Evolutionary conservation across 2,329 filamentous ascomycete genomes (phyloP), one percentile per base, ranked within the genome.

Genomic region (Tolypocladium nubicola): DNA sequence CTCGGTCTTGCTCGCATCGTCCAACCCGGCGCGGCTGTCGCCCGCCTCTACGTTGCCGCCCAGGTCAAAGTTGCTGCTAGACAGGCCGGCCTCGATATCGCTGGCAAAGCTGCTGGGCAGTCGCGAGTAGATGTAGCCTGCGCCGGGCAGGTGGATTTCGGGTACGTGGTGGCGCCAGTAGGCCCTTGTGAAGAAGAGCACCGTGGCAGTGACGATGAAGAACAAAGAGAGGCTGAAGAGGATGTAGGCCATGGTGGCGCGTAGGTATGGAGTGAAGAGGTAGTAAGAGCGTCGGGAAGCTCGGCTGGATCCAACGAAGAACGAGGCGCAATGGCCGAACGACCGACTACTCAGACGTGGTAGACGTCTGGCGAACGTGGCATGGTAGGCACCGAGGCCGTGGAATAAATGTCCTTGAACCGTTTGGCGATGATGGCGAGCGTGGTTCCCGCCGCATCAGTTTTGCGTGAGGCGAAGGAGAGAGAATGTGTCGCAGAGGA

Each of bases 1-100:
- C 71, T 96, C 90, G 43, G 79, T 75, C 78, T 97, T 97, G 57
- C 83, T 88, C 53, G 76, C 77, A 62, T 88, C 85, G 69, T 97
- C 92, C 21, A 99, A 79, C 0, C 94, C 94, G 0, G 84, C 83
- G 63, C 94, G 83, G 37, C 79, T 78, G 70, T 99, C 94, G 54
- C 88, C 89, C 14, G 81, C 83, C 58, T 86, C 85, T 39, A 99
- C 78, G 69, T 99, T 99, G 61, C 81, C 83, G 11, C 79, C 76
- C 33, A 99, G 81, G 67, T 96, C 88, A 70, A 99, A 99, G 56
- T 86, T 89, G 57, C 80, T 81, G 59, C 88, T 93, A 47, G 86
- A 88, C 35, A 99, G 81, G 23, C 94, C 94, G 19, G 89, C 86
- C 72, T 97, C 93, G 58, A 94, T 86, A 74, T 99, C 94, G 63